Conservation (phyloP, 108 stramenopile genomes). For the Bacterosira constricta region DNA sequence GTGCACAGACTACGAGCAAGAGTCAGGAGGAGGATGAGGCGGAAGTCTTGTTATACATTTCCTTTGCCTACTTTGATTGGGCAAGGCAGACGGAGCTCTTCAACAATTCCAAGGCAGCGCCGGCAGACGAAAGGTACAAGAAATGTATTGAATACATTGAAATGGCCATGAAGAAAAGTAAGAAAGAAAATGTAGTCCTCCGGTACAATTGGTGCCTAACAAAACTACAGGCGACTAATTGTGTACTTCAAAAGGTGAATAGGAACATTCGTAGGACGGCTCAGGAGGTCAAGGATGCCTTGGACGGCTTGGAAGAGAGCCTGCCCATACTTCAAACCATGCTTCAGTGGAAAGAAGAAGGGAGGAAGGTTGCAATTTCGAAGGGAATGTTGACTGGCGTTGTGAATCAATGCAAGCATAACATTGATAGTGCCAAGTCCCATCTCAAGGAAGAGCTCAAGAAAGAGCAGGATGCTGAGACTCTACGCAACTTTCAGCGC, state of each 20-base stretch:
- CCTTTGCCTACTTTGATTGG: conserved; percentile 91
- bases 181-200: conserved; percentile 64
- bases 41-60: conserved; percentile 81
- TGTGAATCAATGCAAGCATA: conserved; percentile 74
- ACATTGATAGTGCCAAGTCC: conserved; percentile 85
- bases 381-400: conserved; percentile 77
- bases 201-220: conserved; percentile 85
- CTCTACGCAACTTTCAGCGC: conserved; percentile 70
- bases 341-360: conserved; percentile 71
- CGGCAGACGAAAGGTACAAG: conserved; percentile 85
- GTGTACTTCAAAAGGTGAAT: conserved; percentile 80
- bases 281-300: conserved; percentile 76
- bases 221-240: conserved; percentile 83
- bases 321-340: conserved; percentile 73
- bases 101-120: conserved; percentile 84
- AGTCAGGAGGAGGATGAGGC: conserved; percentile 79
- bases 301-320: conserved; percentile 79
- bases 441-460: conserved; percentile 80
- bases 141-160: conserved; percentile 79
- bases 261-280: conserved; percentile 84
- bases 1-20: conserved; percentile 75
- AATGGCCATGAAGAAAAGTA: conserved; percentile 64
- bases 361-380: conserved; percentile 73
- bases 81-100: conserved; percentile 84
- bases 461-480: conserved; percentile 71